Base-by-base conservation (phyloP, 148 eudicot genomes). In the Diospyros kaki region DNA sequence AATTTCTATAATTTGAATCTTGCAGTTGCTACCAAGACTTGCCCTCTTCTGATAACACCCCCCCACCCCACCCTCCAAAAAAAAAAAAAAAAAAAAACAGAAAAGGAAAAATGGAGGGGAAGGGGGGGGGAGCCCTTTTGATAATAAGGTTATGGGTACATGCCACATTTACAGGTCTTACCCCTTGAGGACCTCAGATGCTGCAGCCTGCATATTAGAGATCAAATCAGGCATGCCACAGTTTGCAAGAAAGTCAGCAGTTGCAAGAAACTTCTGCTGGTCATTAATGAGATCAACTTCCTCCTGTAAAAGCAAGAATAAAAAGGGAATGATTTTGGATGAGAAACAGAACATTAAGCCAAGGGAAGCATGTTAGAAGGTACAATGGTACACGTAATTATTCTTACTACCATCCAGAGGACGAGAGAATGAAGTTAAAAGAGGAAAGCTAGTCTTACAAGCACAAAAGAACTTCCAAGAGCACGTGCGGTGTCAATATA, bases 401-500 rank as follows among this genome's bases (percentile, higher is more conserved):
- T 28, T 62, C 51, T 10, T 13, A 28, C 58, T 45, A 61, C 56
- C 38, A 62, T 56, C 66, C 2, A 45, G 12, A 73, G 51, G 60
- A 70, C 42, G 60, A 55, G 56, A 60, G 45, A 61, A 73, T 51
- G 45, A 39, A 48, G 58, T 38, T 18, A 46, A 72, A n/a, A 71
- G 9, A 42, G 18, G 2, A 53, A 50, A 42, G 55, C 64, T 6
- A 66, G 28, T 72, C 97, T 90, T 87, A 94, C 98, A 70, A 80
- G 84, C 28, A 88, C 78, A 48, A 79, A 80, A 68, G 93, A 88
- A 81, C 76, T 82, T 80, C 84, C 92, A 76, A 87, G 89, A 74
- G 75, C 88, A 39, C 91, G 89, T 62, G 99, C 99, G 40, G 91
- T 87, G 82, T 93, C 99, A 69, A 95, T 84, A 85, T 90, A 95